These are phyloP conservation scores for Hericium alpestre DNA, from an alignment of 768 basidiomycete genomes.

Conservation along the genomic window DNA sequence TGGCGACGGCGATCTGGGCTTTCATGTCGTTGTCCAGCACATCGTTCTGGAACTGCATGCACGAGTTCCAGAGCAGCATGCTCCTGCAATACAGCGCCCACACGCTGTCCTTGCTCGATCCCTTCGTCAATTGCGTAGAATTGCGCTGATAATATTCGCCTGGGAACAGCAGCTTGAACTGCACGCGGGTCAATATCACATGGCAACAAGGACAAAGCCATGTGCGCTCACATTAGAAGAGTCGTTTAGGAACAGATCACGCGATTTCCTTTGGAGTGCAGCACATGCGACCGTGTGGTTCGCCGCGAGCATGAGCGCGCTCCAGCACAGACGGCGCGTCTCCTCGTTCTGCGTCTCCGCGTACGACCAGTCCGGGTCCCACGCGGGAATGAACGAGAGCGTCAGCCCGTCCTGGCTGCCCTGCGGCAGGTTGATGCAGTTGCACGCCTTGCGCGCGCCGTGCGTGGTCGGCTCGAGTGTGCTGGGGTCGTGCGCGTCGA, in stretches of 20 bases:
- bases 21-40: conserved; percentile 38
- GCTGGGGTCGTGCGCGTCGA: conserved; percentile 47
- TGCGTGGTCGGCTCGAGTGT: conserved; percentile 33
- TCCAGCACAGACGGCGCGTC: conserved; percentile 69
- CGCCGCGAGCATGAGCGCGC: conserved; percentile 56
- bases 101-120: conserved; percentile 63
- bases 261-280: conserved; percentile 48
- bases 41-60: conserved; percentile 39
- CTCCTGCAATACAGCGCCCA: conserved; percentile 78
- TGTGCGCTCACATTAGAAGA: conserved; percentile 47
- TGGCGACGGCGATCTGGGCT: conserved; percentile 47
- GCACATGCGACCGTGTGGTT: conserved; percentile 60
- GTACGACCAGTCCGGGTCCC: conserved; percentile 48
- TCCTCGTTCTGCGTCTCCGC: conserved; percentile 56
- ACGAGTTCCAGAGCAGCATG: conserved; percentile 75
- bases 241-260: conserved; percentile 50
- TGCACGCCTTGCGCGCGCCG: conserved; percentile 40
- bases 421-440: conserved; percentile 26
- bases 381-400: conserved; percentile 41
- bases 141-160: conserved; percentile 53
- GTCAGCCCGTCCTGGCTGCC: conserved; percentile 23
- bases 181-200: conserved; percentile 8
- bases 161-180: conserved; percentile 65
- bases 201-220: background rate
- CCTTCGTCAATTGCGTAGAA: conserved; percentile 27